These are phyloP conservation scores for Simmondsia chinensis DNA, from an alignment of 148 eudicot species.

Conservation along the genomic window DNA sequence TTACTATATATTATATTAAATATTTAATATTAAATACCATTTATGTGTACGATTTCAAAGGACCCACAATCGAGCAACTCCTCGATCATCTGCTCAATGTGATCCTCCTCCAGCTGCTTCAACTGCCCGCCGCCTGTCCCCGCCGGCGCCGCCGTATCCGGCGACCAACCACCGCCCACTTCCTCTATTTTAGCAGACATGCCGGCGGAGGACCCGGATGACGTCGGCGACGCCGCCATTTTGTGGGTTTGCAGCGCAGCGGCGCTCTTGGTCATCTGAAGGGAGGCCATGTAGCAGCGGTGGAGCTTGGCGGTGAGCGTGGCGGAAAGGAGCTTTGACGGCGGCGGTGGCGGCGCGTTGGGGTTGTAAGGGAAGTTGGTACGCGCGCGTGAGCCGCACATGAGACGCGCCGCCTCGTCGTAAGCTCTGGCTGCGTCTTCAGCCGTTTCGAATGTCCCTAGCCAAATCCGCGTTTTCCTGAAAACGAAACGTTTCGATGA, in stretches of 20 bases:
- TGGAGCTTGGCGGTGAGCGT: constrained; percentile 67
- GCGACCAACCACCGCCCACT: background rate
- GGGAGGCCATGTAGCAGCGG: constrained; percentile 71
- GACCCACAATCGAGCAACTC: constrained; percentile 73
- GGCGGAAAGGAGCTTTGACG: constrained; percentile 62
- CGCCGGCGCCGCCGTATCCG: constrained; percentile 15
- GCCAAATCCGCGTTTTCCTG: constrained; percentile 84
- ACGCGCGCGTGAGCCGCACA: constrained; percentile 71
- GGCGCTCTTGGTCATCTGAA: constrained; percentile 41
- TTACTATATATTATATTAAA: too few species aligned
- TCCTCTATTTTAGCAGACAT: constrained; percentile 7
- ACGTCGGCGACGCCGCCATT: constrained; percentile 1
- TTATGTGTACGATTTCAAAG: constrained; percentile 50
- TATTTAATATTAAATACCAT: too few species aligned
- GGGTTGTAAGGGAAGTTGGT: constrained; percentile 80
- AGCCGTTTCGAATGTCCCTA: constrained; percentile 73
- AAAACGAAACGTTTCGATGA: constrained; percentile 5
- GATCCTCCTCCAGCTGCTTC: constrained; percentile 54
- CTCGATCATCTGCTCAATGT: constrained; percentile 88
- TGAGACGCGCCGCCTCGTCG: constrained; percentile 75
- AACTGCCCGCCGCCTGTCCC: constrained; percentile 10
- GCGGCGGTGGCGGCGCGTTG: constrained; percentile 28
- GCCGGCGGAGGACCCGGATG: background rate
- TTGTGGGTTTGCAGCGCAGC: constrained; percentile 26
- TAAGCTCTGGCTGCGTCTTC: constrained; percentile 83